Base-by-base conservation (phyloP, 257 asterid species). In the Buddleja alternifolia region DNA sequence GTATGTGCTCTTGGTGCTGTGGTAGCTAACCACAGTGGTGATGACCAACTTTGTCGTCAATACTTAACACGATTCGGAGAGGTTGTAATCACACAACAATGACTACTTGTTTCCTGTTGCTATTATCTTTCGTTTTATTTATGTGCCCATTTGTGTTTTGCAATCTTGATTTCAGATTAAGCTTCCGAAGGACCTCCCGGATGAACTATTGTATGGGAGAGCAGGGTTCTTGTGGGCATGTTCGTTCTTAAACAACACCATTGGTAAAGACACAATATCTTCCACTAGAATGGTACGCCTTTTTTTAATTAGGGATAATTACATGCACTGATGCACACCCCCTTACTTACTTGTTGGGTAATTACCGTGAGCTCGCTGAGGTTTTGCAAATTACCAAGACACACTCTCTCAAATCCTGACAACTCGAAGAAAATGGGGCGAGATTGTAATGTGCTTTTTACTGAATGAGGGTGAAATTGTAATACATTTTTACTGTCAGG, bases 151-250 rank as follows among this genome's bases (percentile, higher is more conserved):
- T 45, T 21, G 17, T 4, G 10, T 44, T 60, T 63, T 53, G 8
- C 29, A 23, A 32, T 4, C 60, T 29, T 21, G 53, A 51, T 8
- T 48, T 60, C 73, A 91, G 97, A 85, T 89, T 69, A 83, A 79
- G 84, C 84, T 85, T 63, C 17, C 92, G 14, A 78, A 76, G 73
- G 91, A 85, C 52, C 78, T 85, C 61, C 90, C 96, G 0, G 75
- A 87, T 24, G 93, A 91, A 60, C 75, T 91, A 42, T 62, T 91
- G 69, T 91, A 82, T 29, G 95, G 97, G 46, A 82, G 86, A 78
- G 90, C 88, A 21, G 95, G 96, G 72, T 91, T 74, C 83, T 77
- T 91, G 78, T 91, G 92, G 96, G 93, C 96, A 0, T 86, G 85
- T 66, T 81, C 69, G 50, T 91, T 91, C 80, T 69, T 91, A 67